Evolutionary conservation across 257 asterid genomes (phyloP).

Genomic region (Knoxia roxburghii): DNA sequence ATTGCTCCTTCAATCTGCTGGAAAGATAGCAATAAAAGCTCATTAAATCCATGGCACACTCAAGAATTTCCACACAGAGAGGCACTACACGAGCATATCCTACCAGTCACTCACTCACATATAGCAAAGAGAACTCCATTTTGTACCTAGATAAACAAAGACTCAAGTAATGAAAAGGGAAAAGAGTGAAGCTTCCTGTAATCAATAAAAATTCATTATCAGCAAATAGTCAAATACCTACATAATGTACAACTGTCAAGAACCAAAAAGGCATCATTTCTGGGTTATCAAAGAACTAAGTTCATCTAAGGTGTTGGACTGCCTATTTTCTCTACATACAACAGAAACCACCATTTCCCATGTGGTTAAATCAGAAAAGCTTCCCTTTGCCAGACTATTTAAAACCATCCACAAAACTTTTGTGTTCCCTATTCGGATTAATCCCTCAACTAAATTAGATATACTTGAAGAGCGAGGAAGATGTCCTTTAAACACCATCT

Average conservation of each 20-base stretch:
- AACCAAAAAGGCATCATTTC: not conserved
- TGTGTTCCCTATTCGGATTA: constrained; percentile 28
- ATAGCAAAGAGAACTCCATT: not conserved
- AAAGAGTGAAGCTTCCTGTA: not conserved
- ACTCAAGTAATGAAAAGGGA: not conserved
- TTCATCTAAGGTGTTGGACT: constrained; percentile 28
- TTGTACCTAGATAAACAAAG: not conserved
- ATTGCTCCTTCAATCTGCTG: no score
- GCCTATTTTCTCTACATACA: constrained; percentile 28
- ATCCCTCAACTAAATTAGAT: constrained; percentile 30
- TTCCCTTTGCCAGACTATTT: constrained; percentile 40
- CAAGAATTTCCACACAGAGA: no score
- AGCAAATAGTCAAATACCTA: not conserved
- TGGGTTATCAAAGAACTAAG: constrained; percentile 27
- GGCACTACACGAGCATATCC: not conserved
- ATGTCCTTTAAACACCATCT: constrained; percentile 65
- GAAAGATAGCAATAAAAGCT: no score
- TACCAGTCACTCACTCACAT: not conserved
- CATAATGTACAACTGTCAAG: not conserved
- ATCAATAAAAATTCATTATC: not conserved
- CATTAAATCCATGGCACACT: no score
- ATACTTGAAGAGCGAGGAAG: constrained; percentile 39
- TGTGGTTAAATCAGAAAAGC: constrained; percentile 37
- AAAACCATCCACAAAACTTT: constrained; percentile 32
- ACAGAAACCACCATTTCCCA: constrained; percentile 48